phyloP scores from a whole-genome alignment of 176 grass and related monocot species.

The Bonia amplexicaulis region DNA sequence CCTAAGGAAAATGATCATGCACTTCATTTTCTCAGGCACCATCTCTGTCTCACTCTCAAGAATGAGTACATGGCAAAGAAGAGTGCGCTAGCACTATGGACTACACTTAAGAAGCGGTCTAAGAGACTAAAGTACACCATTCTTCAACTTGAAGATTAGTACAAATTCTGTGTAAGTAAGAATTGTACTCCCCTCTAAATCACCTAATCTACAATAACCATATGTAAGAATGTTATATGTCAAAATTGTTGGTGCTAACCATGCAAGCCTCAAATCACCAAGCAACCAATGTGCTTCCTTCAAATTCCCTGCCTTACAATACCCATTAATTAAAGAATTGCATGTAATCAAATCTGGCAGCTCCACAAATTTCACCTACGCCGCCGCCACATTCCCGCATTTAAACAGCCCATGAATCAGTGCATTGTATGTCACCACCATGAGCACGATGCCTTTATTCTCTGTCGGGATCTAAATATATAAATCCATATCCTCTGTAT shows the following conservation, averaged over 20 bases:
- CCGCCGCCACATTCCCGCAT: slow-evolving; percentile 30
- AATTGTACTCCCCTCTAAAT: too few relatives aligned
- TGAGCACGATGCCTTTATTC: slow-evolving; percentile 29
- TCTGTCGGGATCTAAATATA: not conserved
- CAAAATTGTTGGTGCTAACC: slow-evolving; percentile 39
- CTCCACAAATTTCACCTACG: slow-evolving; percentile 45
- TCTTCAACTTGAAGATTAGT: too few relatives aligned
- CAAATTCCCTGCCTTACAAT: slow-evolving; percentile 48
- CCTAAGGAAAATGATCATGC: too few relatives aligned
- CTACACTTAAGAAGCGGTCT: too few relatives aligned
- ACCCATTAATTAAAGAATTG: slow-evolving; percentile 55
- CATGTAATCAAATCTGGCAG: slow-evolving; percentile 47
- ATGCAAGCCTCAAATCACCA: slow-evolving; percentile 38
- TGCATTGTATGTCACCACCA: slow-evolving; percentile 43
- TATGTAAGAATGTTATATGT: slow-evolving; percentile 70
- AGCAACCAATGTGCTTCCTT: slow-evolving; percentile 48
- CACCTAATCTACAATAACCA: slow-evolving; percentile 54
- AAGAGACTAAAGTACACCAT: too few relatives aligned
- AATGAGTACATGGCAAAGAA: too few relatives aligned
- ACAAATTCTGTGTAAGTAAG: too few relatives aligned
- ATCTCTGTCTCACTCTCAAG: too few relatives aligned
- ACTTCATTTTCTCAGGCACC: too few relatives aligned
- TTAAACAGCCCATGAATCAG: slow-evolving; percentile 54
- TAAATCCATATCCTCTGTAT: too few relatives aligned
- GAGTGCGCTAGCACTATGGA: too few relatives aligned